Evolutionary conservation across 2,329 filamentous ascomycete species (phyloP).

Genomic region (Ascochyta pisi): DNA sequence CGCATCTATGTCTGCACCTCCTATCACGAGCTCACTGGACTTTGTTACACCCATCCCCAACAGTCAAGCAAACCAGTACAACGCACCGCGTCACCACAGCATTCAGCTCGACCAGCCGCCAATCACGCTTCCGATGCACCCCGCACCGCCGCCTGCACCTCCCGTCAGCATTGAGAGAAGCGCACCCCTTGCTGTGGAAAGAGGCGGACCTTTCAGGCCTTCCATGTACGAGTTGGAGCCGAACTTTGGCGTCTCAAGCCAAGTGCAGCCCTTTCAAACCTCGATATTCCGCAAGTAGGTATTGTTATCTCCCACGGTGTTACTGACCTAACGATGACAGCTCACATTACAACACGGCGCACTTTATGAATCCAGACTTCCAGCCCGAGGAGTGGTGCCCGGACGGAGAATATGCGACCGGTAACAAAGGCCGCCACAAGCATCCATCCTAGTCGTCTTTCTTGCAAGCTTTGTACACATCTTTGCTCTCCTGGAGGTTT

Average conservation of each 20-base stretch:
- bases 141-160: conserved; percentile 31
- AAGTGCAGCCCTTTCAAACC: conserved; percentile 55
- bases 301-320: not conserved
- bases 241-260: conserved; percentile 47
- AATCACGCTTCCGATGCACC: conserved; percentile 43
- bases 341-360: conserved; percentile 60
- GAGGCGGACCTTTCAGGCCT: conserved; percentile 53
- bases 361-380: conserved; percentile 61
- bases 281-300: conserved; percentile 58
- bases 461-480: conserved; percentile 21
- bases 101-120: conserved; percentile 44
- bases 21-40: conserved; percentile 42
- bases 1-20: conserved; percentile 35
- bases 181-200: conserved; percentile 38
- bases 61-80: conserved; percentile 37
- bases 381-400: conserved; percentile 61
- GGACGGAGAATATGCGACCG: conserved; percentile 54
- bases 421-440: conserved; percentile 48
- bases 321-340: conserved; percentile 38
- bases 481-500: conserved; percentile 36
- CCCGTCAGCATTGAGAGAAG: conserved; percentile 42
- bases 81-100: conserved; percentile 34
- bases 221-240: conserved; percentile 56
- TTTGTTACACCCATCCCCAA: conserved; percentile 41
- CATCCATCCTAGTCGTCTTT: conserved; percentile 38